Conservation (phyloP, 441 rosid species). For the Arabidopsis lyrata region DNA sequence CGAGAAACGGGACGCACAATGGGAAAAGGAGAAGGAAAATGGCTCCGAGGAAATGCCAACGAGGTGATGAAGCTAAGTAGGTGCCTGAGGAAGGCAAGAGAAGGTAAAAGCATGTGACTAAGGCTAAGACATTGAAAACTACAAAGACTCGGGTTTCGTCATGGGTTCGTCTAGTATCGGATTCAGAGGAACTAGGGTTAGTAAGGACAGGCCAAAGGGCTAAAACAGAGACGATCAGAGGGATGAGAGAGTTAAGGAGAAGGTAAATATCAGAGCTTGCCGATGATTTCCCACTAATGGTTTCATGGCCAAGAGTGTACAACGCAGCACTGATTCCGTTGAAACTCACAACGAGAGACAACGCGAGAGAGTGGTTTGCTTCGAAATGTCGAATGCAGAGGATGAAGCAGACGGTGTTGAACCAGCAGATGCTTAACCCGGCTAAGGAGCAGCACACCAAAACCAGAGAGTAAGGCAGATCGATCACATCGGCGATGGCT, state of each 20-base stretch:
- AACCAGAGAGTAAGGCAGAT: slow-evolving; percentile 77
- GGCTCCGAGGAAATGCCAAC: slow-evolving; percentile 69
- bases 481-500: slow-evolving; percentile 57
- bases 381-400: slow-evolving; percentile 79
- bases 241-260: slow-evolving; percentile 67
- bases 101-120: slow-evolving; percentile 75
- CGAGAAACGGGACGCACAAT: slow-evolving; percentile 63
- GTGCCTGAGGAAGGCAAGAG: slow-evolving; percentile 62
- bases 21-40: slow-evolving; percentile 60
- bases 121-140: slow-evolving; percentile 63
- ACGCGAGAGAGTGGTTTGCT: slow-evolving; percentile 62
- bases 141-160: slow-evolving; percentile 58
- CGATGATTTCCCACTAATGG: slow-evolving; percentile 50
- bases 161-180: slow-evolving; percentile 36
- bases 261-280: slow-evolving; percentile 58
- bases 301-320: slow-evolving; percentile 68
- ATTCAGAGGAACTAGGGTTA: slow-evolving; percentile 46
- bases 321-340: slow-evolving; percentile 80
- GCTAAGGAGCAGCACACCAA: slow-evolving; percentile 67
- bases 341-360: slow-evolving; percentile 80
- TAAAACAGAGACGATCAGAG: slow-evolving; percentile 58
- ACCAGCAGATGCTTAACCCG: slow-evolving; percentile 92
- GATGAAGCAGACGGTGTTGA: slow-evolving; percentile 83
- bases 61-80: slow-evolving; percentile 49
- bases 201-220: slow-evolving; percentile 64